These are phyloP conservation scores for Tetramitus jugosus DNA, from an alignment of 208 protist genomes.

Conservation along the genomic window DNA sequence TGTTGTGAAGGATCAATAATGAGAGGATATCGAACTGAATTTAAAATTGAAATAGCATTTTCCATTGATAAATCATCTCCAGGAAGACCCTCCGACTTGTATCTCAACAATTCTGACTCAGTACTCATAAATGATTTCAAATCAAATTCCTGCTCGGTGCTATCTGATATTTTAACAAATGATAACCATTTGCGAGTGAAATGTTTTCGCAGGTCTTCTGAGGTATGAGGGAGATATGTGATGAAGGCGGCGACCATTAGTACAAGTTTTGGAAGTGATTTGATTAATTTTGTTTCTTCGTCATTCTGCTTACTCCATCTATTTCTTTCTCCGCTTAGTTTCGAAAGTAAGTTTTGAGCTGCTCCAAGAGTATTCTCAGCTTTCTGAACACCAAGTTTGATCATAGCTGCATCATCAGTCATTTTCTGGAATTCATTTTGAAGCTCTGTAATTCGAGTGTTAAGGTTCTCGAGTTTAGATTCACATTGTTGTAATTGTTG, in stretches of 20 bases:
- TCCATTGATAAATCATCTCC: conserved; percentile 89
- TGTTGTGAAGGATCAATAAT: conserved; percentile 90
- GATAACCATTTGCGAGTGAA: conserved; percentile 68
- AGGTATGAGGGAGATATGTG: conserved; percentile 76
- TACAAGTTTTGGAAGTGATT: conserved; percentile 63
- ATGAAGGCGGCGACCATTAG: conserved; percentile 78
- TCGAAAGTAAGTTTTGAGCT: conserved; percentile 80
- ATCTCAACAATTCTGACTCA: conserved; percentile 84
- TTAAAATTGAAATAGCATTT: conserved; percentile 91
- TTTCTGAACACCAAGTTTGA: conserved; percentile 74
- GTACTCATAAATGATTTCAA: conserved; percentile 82
- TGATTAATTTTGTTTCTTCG: conserved; percentile 54
- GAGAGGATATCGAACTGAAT: conserved; percentile 72
- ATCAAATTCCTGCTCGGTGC: conserved; percentile 60
- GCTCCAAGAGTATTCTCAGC: conserved; percentile 70
- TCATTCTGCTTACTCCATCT: conserved; percentile 82
- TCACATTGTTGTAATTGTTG: conserved; percentile 27
- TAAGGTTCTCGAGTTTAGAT: conserved; percentile 68
- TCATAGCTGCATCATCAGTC: conserved; percentile 79
- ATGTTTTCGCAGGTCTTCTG: conserved; percentile 66
- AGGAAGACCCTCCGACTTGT: conserved; percentile 87
- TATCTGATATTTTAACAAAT: no score
- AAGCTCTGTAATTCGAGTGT: conserved; percentile 78
- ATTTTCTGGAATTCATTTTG: conserved; percentile 78
- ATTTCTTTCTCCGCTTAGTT: conserved; percentile 82